Evolutionary conservation across 140 eudicot species (phyloP), one percentile per base, ranked within the genome.

Genomic region (Senecio squalidus): DNA sequence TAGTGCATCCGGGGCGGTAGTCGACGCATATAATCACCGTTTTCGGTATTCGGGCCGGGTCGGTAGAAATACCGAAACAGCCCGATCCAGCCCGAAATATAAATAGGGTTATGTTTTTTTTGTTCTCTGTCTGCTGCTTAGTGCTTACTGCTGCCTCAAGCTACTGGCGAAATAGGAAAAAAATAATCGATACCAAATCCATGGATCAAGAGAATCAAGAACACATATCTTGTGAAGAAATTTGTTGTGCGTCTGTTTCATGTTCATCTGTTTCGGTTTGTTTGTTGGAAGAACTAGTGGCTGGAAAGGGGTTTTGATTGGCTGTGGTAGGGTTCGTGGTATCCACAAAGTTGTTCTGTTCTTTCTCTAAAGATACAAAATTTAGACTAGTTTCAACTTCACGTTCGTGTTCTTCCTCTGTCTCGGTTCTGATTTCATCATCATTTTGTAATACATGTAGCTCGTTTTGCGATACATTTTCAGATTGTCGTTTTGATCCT

Each of bases 331-430:
- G 67, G 55, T 44, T 52, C 21, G 31, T 56, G 28, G 58, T 17
- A 60, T 20, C 62, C 60, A 76, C 74, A 39, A 46, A 22, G 13
- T 13, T 40, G 55, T 38, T 67, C 38, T 76, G 63, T 25, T 58
- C 78, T 22, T 73, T 74, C 49, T 67, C 79, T 72, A 15, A 58
- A 63, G 74, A 64, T 65, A 51, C 39, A 0, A 72, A 75, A 9
- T 58, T 33, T 33, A 11, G 50, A 60, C 33, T 34, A 25, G 48
- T 68, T 66, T 78, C 54, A 11, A 34, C 53, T 59, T 47, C 71
- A 21, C 47, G 69, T 41, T 74, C 84, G 22, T 22, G 75, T 40
- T 64, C 83, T 49, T 40, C 47, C 60, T 76, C 76, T 18, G 31
- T 60, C 16, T 66, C 51, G 11, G 71, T 53, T 65, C 27, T 55